A percentile compares a stretch with the other conserved stretches of the same genome.
phyloP scores from a whole-genome alignment of 345 rosid genomes.

The Hypericum androsaemum region DNA sequence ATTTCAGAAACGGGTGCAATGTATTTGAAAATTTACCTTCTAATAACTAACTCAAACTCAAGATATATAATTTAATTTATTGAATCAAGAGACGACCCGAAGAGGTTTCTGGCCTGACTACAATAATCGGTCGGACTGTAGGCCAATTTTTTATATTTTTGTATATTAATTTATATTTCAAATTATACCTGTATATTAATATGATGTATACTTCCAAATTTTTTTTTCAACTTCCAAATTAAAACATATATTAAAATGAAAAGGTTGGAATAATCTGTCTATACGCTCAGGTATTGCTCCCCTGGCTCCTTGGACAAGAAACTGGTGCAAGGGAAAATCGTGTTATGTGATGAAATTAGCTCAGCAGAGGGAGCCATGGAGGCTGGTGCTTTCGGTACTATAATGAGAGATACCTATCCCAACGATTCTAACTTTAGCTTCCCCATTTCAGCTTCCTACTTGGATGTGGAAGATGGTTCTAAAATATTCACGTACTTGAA shows the following conservation, averaged over 20 bases:
- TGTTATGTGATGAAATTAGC: not conserved
- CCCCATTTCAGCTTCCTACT: not conserved
- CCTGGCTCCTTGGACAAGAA: not conserved
- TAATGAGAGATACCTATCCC: not conserved
- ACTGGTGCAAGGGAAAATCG: not conserved
- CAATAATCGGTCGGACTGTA: too few species aligned
- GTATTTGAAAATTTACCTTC: too few species aligned
- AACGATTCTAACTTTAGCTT: not conserved
- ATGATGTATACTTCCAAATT: too few species aligned
- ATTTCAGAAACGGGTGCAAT: too few species aligned
- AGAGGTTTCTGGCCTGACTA: too few species aligned
- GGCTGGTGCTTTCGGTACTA: not conserved
- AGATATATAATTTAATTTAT: too few species aligned
- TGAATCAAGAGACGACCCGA: too few species aligned
- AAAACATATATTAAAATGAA: not conserved
- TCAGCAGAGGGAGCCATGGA: not conserved
- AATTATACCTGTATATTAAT: too few species aligned
- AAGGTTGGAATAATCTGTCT: not conserved
- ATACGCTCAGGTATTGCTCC: not conserved
- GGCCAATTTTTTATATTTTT: too few species aligned
- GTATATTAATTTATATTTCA: too few species aligned
- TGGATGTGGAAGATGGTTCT: not conserved
- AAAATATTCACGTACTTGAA: not conserved
- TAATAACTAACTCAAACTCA: too few species aligned
- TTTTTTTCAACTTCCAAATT: too few species aligned